These are phyloP conservation scores for Starmerella apis DNA, from an alignment of 805 yeast genomes.

Conservation along the genomic window DNA sequence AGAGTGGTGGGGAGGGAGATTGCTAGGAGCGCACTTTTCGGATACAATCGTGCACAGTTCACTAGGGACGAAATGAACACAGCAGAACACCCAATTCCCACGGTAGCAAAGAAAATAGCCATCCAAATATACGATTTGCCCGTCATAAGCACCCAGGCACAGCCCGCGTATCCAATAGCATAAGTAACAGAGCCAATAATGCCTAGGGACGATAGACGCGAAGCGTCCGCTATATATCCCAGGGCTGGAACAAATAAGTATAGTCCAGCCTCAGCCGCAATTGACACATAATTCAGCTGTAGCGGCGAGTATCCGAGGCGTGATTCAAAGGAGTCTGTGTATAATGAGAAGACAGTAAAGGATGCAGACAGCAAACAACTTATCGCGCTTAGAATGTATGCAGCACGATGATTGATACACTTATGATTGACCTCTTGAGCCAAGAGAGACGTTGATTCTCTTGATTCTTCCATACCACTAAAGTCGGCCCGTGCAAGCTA, in stretches of 20 bases:
- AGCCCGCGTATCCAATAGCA: conserved; percentile 56
- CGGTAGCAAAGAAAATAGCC: conserved; percentile 28
- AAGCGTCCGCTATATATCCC: conserved; percentile 75
- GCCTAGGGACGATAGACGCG: conserved; percentile 68
- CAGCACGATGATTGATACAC: neutral
- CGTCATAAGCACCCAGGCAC: conserved; percentile 13
- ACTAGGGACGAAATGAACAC: conserved; percentile 32
- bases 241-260: conserved; percentile 72
- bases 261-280: conserved; percentile 67
- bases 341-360: conserved; percentile 69
- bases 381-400: conserved; percentile 16
- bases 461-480: neutral
- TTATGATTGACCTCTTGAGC: neutral
- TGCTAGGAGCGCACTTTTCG: conserved; percentile 63
- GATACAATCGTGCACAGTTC: conserved; percentile 84
- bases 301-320: conserved; percentile 54
- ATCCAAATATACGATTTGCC: conserved; percentile 23
- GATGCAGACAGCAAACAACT: conserved; percentile 66
- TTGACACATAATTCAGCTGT: conserved; percentile 61
- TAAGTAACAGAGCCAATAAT: conserved; percentile 50
- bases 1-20: conserved; percentile 82
- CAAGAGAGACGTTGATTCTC: neutral
- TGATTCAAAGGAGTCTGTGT: conserved; percentile 55
- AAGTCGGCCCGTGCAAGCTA: neutral
- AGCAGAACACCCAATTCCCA: conserved; percentile 36